Evolutionary conservation across 148 eudicot species (phyloP).

Genomic region (Chenopodium berlandieri): DNA sequence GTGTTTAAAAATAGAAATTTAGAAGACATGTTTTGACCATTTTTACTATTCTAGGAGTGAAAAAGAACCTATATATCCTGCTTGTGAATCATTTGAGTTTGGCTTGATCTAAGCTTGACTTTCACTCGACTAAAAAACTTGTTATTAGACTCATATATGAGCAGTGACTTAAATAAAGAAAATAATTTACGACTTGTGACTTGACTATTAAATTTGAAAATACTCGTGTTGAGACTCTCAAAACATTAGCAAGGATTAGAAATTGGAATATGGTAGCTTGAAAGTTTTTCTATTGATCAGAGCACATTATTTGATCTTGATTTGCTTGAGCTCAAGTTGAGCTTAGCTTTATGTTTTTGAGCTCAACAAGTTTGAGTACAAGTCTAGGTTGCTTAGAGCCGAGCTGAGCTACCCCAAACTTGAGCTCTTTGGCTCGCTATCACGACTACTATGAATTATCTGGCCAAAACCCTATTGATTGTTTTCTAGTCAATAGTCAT

Average conservation of each 20-base stretch:
- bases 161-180: neutral
- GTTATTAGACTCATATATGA: neutral
- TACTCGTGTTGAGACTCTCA: neutral
- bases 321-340: neutral
- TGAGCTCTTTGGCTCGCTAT: neutral
- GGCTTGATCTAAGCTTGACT: neutral
- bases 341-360: neutral
- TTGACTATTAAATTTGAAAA: neutral
- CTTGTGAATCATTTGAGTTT: too few species aligned
- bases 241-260: neutral
- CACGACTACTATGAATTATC: too few species aligned
- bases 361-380: neutral
- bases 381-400: neutral
- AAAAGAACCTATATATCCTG: neutral
- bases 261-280: neutral
- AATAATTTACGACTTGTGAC: neutral
- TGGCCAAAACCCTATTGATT: neutral
- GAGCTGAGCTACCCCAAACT: neutral
- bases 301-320: neutral
- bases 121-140: neutral
- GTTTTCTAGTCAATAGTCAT: too few species aligned
- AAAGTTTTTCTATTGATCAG: too few species aligned
- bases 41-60: neutral
- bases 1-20: neutral
- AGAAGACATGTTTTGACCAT: constrained; percentile 3